A percentile compares a stretch with the other conserved stretches of the same genome.
Evolutionary conservation across 2,329 filamentous ascomycete species (phyloP).

Genomic region (Teratosphaeria epicoccoides): DNA sequence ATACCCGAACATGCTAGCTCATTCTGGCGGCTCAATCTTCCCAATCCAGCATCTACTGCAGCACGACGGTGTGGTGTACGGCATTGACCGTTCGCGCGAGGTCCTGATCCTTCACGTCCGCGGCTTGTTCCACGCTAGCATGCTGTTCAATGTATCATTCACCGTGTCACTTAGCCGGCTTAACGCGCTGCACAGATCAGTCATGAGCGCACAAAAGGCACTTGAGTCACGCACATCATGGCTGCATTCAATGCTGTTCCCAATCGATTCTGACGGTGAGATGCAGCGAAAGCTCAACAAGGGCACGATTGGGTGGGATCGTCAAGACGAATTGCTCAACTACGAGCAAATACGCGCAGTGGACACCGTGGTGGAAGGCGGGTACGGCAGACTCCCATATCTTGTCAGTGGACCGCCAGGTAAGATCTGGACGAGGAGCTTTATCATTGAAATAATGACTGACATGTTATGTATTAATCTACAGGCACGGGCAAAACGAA

Average conservation of each 20-base stretch:
- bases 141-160: constrained; percentile 15
- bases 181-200: constrained; percentile 6
- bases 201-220: constrained; percentile 4
- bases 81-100: constrained; percentile 15
- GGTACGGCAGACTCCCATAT: constrained; percentile 38
- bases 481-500: constrained; percentile 46
- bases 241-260: constrained; percentile 36
- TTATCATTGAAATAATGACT: too few species aligned
- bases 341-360: constrained; percentile 40
- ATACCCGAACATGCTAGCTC: neutral
- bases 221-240: constrained; percentile 13
- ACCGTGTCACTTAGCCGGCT: constrained; percentile 10
- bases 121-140: constrained; percentile 5
- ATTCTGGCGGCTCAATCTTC: neutral
- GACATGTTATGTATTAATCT: too few species aligned
- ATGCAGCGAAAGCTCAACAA: constrained; percentile 31
- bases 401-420: constrained; percentile 41
- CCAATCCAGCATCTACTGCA: constrained; percentile 1
- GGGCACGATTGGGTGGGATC: constrained; percentile 24
- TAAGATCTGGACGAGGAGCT: too few species aligned
- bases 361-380: constrained; percentile 29
- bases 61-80: constrained; percentile 14
- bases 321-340: constrained; percentile 34
- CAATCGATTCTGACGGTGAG: constrained; percentile 26
- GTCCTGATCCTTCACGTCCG: constrained; percentile 12